A percentile compares a stretch with the other conserved stretches of the same genome.
Evolutionary conservation across 1,284 basidiomycete species (phyloP).

Genomic region (Puccinia novopanici): DNA sequence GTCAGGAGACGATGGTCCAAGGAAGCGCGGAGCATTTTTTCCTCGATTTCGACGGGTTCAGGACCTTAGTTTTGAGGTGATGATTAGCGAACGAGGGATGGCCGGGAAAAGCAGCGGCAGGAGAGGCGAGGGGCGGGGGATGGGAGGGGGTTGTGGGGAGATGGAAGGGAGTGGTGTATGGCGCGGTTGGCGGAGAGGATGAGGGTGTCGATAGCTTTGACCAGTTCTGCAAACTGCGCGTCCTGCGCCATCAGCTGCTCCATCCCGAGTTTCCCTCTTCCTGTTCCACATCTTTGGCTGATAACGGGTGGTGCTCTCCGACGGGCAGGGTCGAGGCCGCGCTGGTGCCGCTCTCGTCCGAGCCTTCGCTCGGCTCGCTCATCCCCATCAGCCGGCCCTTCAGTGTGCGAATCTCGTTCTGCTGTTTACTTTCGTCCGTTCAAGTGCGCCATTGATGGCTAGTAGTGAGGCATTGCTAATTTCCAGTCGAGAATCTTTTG

Average conservation of each 20-base stretch:
- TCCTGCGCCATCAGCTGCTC: constrained; percentile 55
- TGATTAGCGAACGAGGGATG: not conserved
- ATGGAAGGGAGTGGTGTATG: not conserved
- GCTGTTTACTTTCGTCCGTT: constrained; percentile 60
- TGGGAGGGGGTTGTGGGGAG: too few relatives aligned
- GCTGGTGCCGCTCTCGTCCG: not conserved
- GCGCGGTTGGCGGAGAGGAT: constrained; percentile 53
- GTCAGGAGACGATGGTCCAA: not conserved
- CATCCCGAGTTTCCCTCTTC: constrained; percentile 52
- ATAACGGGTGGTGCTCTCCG: not conserved
- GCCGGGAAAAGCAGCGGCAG: not conserved
- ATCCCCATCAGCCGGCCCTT: constrained; percentile 38
- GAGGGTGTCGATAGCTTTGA: constrained; percentile 53
- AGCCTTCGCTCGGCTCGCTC: not conserved
- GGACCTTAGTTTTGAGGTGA: not conserved
- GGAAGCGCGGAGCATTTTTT: not conserved
- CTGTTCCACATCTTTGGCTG: constrained; percentile 39
- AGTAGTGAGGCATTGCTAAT: constrained; percentile 61
- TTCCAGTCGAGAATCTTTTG: constrained; percentile 62
- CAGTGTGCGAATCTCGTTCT: constrained; percentile 59
- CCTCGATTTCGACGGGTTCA: constrained; percentile 1
- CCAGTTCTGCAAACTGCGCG: constrained; percentile 52
- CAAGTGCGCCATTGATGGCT: constrained; percentile 61
- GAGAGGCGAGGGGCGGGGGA: too few relatives aligned
- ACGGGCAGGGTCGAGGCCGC: not conserved